phyloP scores from a whole-genome alignment of 306 rosid genomes.

The cucumber (Cucumis sativus) region Cucumber_9930_V3 NC_026660.2:23759001-23759500 shows the following conservation, averaged over 20 bases:
- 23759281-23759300: not conserved
- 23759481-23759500: not conserved
- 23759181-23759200: not conserved
- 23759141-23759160: not conserved
- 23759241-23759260: not conserved
- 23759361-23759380: not conserved
- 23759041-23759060: not conserved
- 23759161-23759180: not conserved
- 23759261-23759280: not conserved
- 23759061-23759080: not conserved
- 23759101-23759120: not conserved
- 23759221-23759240: not conserved
- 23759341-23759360: not conserved
- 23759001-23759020: not conserved
- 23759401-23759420: not conserved
- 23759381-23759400: not conserved
- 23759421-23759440: not conserved
- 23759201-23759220: not conserved
- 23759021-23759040: not conserved
- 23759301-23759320: not conserved
- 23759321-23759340: not conserved
- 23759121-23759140: not conserved
- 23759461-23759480: not conserved
- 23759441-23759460: not conserved
- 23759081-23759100: not conserved